Evolutionary conservation across 2,329 filamentous ascomycete genomes (phyloP).

Genomic region (Xylariaceae sp.): DNA sequence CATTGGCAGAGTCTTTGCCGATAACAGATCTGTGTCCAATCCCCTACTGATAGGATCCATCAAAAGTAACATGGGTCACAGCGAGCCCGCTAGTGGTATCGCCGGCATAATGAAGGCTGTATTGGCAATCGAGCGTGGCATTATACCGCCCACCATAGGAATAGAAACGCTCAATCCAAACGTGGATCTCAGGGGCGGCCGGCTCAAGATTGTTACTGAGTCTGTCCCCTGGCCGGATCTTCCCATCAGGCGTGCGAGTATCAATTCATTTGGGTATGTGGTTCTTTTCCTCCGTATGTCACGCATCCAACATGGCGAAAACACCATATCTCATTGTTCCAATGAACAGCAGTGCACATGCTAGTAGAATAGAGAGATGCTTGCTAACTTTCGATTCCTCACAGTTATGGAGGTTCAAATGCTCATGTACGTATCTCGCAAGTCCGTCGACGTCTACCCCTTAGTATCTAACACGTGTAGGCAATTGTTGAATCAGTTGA

Average conservation of each 20-base stretch:
- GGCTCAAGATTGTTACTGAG: constrained; percentile 4
- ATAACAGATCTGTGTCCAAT: neutral
- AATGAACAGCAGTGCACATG: no score
- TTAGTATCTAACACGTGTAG: neutral
- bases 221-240: constrained; percentile 3
- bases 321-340: no score
- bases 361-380: no score
- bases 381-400: no score
- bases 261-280: constrained; percentile 19
- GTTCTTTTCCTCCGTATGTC: no score
- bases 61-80: constrained; percentile 12
- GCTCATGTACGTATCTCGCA: constrained; percentile 9
- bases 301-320: no score
- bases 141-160: constrained; percentile 13
- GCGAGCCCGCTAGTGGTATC: constrained; percentile 13
- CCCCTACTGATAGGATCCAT: constrained; percentile 5
- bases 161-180: constrained; percentile 14
- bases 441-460: neutral
- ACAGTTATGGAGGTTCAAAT: constrained; percentile 10
- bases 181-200: constrained; percentile 3
- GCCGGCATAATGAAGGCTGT: constrained; percentile 13
- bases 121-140: constrained; percentile 11
- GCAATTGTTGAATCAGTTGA: neutral
- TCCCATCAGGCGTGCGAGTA: constrained; percentile 5
- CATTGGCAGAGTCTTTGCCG: neutral